Conservation (phyloP, 2,329 filamentous ascomycete genomes). For the Fusarium cyanostomum region DNA sequence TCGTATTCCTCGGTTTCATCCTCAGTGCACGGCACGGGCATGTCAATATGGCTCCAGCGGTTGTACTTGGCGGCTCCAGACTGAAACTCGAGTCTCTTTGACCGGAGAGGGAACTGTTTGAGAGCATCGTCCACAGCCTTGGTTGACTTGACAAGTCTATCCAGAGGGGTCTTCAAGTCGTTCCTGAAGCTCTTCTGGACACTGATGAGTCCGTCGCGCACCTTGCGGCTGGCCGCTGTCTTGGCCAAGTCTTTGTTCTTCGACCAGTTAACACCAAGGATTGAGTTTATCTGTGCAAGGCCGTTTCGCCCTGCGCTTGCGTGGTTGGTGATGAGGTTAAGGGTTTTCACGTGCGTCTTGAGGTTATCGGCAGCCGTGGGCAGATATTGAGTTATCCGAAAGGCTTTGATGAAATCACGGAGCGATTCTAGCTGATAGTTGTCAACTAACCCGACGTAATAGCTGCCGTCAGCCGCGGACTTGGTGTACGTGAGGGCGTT, state of each 20-base stretch:
- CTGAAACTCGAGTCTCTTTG: slow-evolving; percentile 12
- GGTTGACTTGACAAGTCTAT: slow-evolving; percentile 18
- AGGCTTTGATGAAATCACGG: slow-evolving; percentile 9
- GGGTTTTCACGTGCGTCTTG: neutral
- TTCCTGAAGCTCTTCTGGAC: slow-evolving; percentile 23
- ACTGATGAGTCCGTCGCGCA: slow-evolving; percentile 10
- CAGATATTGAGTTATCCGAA: neutral
- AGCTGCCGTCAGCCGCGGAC: neutral
- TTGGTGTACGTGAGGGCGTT: neutral
- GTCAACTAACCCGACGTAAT: slow-evolving; percentile 1
- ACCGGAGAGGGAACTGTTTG: slow-evolving; percentile 13
- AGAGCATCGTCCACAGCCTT: slow-evolving; percentile 13
- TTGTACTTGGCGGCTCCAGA: slow-evolving; percentile 1
- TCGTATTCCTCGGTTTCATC: neutral
- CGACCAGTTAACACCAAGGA: slow-evolving; percentile 8
- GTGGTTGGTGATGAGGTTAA: slow-evolving; percentile 10
- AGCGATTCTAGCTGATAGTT: neutral
- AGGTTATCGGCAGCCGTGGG: slow-evolving; percentile 3
- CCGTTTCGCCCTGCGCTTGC: neutral
- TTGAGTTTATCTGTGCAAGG: neutral
- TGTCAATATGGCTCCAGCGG: slow-evolving; percentile 13
- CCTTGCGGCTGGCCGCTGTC: slow-evolving; percentile 1
- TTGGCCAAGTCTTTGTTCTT: slow-evolving; percentile 16
- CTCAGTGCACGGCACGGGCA: slow-evolving; percentile 16
- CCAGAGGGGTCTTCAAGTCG: slow-evolving; percentile 11